phyloP scores from a whole-genome alignment of 192 early-diverging fungal genomes.

The Coemansia javaensis region DNA sequence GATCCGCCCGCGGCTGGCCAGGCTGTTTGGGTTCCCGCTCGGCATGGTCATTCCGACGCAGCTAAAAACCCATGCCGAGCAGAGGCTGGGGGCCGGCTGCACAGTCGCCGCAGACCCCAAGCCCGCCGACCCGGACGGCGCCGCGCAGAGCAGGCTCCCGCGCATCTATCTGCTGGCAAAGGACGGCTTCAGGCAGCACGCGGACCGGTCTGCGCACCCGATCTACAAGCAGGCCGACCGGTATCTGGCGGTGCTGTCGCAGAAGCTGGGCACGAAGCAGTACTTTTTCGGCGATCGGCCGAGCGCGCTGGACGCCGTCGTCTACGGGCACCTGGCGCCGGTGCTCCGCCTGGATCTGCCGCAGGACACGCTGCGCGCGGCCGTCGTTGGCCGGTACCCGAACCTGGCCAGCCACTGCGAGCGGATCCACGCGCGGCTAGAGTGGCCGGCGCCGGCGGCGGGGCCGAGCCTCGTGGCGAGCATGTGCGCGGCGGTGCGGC shows the following conservation, averaged over 20 bases:
- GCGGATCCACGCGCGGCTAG: conserved; percentile 26
- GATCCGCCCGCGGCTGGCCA: conserved; percentile 69
- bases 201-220: conserved; percentile 47
- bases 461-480: conserved; percentile 17
- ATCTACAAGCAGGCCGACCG: conserved; percentile 68
- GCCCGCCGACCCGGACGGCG: background rate
- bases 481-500: conserved; percentile 13
- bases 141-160: conserved; percentile 15
- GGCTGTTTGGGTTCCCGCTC: conserved; percentile 62
- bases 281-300: conserved; percentile 83
- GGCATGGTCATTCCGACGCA: conserved; percentile 69
- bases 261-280: conserved; percentile 66
- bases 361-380: conserved; percentile 29
- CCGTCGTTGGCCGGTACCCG: conserved; percentile 13
- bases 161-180: conserved; percentile 33
- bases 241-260: conserved; percentile 61
- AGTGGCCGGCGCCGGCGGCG: conserved; percentile 7
- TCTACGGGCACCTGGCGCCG: conserved; percentile 78
- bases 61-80: conserved; percentile 63
- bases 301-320: conserved; percentile 73
- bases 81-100: conserved; percentile 51
- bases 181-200: conserved; percentile 47
- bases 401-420: conserved; percentile 31
- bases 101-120: conserved; percentile 18
- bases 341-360: conserved; percentile 71